phyloP scores from a whole-genome alignment of 768 basidiomycete species.

The Amanita subjunquillea region DNA sequence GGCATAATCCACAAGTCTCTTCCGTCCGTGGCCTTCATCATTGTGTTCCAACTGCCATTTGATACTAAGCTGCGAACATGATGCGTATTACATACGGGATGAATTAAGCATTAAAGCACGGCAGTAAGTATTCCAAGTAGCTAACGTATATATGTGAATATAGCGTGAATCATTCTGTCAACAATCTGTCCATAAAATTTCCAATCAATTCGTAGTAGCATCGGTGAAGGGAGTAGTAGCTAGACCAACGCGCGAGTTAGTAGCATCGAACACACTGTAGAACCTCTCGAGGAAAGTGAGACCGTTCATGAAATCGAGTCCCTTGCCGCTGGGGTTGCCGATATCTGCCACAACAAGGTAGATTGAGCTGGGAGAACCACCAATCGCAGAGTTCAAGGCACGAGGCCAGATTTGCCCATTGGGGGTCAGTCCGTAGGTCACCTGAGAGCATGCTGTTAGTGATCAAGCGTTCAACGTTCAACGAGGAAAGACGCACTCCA shows the following conservation, averaged over 20 bases:
- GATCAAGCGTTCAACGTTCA: slow-evolving; percentile 21
- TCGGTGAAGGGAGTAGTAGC: slow-evolving; percentile 43
- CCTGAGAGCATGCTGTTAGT: slow-evolving; percentile 15
- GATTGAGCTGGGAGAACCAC: slow-evolving; percentile 38
- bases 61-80: no score
- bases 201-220: not conserved
- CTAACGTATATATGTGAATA: no score
- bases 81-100: no score
- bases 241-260: slow-evolving; percentile 48
- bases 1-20: no score
- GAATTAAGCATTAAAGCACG: no score
- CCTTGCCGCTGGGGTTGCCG: slow-evolving; percentile 37
- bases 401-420: slow-evolving; percentile 69
- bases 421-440: slow-evolving; percentile 41
- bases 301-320: slow-evolving; percentile 56
- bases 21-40: no score
- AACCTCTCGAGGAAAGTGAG: slow-evolving; percentile 40
- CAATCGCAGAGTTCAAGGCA: slow-evolving; percentile 42
- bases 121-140: no score
- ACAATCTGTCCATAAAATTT: no score
- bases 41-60: no score
- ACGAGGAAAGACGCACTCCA: slow-evolving; percentile 23
- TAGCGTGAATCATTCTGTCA: no score
- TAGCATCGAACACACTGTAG: slow-evolving; percentile 58
- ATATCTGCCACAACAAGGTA: slow-evolving; percentile 48